Conservation (phyloP, 225 moss, liverwort and hornwort genomes). For the Bryoerythrophyllum caledonicum region DNA sequence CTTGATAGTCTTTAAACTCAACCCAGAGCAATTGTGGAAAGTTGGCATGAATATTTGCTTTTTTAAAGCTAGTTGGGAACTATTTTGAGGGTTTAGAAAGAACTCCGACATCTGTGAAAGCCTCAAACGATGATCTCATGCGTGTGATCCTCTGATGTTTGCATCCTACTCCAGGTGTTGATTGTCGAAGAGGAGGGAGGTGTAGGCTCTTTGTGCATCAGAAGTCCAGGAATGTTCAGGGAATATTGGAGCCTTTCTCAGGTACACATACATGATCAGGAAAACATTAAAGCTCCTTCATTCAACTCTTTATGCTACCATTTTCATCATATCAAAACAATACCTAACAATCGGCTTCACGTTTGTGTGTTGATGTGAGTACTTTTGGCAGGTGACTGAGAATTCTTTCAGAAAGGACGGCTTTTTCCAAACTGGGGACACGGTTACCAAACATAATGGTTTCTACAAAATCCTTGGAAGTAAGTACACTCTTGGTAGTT, state of each 20-base stretch:
- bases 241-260: constrained; percentile 87
- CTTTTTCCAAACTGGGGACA: constrained; percentile 87
- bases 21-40: too few relatives aligned
- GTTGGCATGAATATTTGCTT: too few relatives aligned
- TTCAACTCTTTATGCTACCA: too few relatives aligned
- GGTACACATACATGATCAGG: constrained; percentile 38
- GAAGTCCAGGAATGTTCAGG: constrained; percentile 85
- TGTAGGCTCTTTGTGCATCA: constrained; percentile 72
- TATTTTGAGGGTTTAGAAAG: too few relatives aligned
- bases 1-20: too few relatives aligned
- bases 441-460: constrained; percentile 63
- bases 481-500: constrained; percentile 20
- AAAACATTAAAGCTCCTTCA: not conserved
- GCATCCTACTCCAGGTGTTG: constrained; percentile 47
- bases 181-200: constrained; percentile 64
- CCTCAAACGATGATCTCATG: too few relatives aligned
- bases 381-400: constrained; percentile 66
- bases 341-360: too few relatives aligned
- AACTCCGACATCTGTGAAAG: too few relatives aligned
- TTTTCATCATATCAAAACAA: too few relatives aligned
- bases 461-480: constrained; percentile 88
- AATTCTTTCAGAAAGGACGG: constrained; percentile 75
- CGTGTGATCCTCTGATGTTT: too few relatives aligned
- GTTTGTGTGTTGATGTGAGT: not conserved
- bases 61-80: too few relatives aligned